Percentiles rank a stretch among this genome's conserved stretches.
Evolutionary conservation across 2,329 filamentous ascomycete species (phyloP).

Genomic region (Aspergillus fischeri): DNA sequence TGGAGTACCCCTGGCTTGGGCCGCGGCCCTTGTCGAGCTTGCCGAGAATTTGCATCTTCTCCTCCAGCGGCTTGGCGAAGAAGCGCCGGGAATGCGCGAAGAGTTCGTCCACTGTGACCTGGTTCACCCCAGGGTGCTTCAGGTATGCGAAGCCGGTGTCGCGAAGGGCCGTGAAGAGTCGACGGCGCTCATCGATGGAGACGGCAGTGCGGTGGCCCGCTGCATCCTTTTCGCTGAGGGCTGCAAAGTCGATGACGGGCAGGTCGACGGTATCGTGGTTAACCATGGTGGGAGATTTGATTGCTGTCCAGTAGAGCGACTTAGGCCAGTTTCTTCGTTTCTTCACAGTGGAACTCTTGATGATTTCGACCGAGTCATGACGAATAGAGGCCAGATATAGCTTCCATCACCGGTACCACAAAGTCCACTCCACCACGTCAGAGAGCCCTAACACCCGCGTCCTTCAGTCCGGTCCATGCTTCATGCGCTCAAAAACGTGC

Average conservation of each 20-base stretch:
- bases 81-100: neutral
- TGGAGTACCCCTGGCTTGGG: neutral
- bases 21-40: neutral
- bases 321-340: neutral
- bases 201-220: neutral
- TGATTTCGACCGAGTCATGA: neutral
- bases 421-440: neutral
- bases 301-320: neutral
- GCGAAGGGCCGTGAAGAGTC: neutral
- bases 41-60: neutral
- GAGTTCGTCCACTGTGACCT: neutral
- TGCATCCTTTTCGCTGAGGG: neutral
- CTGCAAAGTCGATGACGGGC: neutral
- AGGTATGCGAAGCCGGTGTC: neutral
- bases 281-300: neutral
- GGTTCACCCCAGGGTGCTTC: neutral
- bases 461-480: neutral
- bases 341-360: neutral
- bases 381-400: neutral
- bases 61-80: neutral
- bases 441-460: neutral
- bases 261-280: neutral
- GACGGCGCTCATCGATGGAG: constrained; percentile 1
- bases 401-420: neutral
- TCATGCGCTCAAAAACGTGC: neutral